Percentiles rank a stretch among this genome's conserved stretches.
Conservation (phyloP, 257 asterid species). For the Plantago major region DNA sequence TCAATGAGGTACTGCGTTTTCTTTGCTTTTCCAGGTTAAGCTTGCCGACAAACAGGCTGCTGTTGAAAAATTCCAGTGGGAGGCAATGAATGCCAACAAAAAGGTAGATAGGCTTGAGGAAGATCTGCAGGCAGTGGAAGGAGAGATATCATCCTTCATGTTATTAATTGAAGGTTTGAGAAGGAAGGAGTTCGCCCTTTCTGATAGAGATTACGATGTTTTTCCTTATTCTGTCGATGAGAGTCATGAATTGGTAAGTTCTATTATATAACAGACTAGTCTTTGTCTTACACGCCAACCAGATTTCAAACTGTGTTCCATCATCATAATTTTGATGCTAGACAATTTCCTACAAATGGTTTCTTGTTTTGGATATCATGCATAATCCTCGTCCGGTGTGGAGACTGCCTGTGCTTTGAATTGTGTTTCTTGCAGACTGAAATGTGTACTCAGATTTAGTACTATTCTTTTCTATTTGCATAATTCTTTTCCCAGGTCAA, state of each 20-base stretch:
- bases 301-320: background rate
- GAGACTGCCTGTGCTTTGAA: background rate
- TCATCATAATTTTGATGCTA: background rate
- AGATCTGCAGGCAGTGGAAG: constrained; percentile 58
- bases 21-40: constrained; percentile 46
- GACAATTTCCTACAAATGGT: background rate
- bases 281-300: background rate
- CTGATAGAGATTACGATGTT: constrained; percentile 45
- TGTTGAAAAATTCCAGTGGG: constrained; percentile 91
- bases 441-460: no score
- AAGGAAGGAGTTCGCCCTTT: constrained; percentile 27
- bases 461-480: background rate
- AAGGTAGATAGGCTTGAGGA: constrained; percentile 71
- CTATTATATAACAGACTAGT: constrained; percentile 1
- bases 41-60: constrained; percentile 99
- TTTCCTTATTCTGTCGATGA: constrained; percentile 34
- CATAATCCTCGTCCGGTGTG: background rate
- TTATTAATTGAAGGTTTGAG: constrained; percentile 57
- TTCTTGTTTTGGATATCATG: background rate
- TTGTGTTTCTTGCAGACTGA: background rate
- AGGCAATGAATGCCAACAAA: constrained; percentile 62
- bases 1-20: background rate
- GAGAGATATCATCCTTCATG: constrained; percentile 66
- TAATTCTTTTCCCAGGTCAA: background rate
- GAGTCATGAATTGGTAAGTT: constrained; percentile 52